These are phyloP conservation scores for Claviceps humidiphila DNA, from an alignment of 2,329 filamentous ascomycete genomes.

Conservation along the genomic window DNA sequence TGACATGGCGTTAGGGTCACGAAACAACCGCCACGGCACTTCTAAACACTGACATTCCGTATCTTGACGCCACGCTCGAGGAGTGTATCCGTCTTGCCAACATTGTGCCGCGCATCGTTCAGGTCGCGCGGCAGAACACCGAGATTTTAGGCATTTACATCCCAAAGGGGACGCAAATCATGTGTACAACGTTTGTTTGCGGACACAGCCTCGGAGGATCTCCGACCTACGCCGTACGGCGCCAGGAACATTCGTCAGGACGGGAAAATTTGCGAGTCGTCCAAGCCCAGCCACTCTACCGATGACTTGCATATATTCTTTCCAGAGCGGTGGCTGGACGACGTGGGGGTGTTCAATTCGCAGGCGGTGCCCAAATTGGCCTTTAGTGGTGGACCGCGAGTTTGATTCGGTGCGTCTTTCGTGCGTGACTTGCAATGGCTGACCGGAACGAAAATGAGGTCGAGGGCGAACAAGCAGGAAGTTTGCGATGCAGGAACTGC, in stretches of 20 bases:
- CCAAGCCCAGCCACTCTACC: background rate
- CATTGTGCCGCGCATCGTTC: background rate
- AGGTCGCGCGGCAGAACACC: background rate
- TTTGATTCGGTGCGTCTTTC: background rate
- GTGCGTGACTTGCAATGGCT: background rate
- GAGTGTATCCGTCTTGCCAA: conserved; percentile 1
- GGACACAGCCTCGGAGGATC: background rate
- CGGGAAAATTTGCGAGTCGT: background rate
- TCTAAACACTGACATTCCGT: background rate
- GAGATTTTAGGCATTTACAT: background rate
- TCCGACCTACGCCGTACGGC: background rate
- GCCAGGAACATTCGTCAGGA: background rate
- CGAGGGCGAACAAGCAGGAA: background rate
- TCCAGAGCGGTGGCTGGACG: conserved; percentile 7
- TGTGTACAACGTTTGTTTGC: background rate
- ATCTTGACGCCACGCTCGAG: conserved; percentile 2
- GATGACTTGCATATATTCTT: conserved; percentile 2
- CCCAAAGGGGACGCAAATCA: conserved; percentile 1
- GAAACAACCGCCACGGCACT: conserved; percentile 12
- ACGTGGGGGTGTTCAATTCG: background rate
- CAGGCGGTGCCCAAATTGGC: background rate
- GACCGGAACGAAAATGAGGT: background rate
- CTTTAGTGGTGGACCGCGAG: conserved; percentile 1
- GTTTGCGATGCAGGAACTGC: conserved; percentile 2
- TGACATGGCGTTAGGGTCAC: conserved; percentile 8